Conservation (phyloP, 352 stramenopile genomes). For the Phytophthora multivora region DNA sequence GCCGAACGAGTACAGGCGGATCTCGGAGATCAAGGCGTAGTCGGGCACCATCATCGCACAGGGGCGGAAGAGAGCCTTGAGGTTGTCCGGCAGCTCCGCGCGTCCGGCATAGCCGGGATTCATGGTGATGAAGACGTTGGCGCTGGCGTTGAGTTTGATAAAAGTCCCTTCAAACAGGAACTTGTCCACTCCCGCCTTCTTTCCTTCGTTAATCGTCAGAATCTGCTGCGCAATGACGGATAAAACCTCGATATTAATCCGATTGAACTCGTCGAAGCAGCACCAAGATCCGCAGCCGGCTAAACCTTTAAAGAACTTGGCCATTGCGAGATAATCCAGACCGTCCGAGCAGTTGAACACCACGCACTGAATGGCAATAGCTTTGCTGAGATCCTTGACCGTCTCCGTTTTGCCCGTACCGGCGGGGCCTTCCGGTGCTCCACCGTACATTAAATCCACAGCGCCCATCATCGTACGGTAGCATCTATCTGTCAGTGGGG, state of each 20-base stretch:
- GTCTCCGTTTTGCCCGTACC: conserved; percentile 96
- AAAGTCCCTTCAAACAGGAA: conserved; percentile 95
- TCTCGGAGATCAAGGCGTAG: conserved; percentile 94
- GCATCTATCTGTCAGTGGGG: conserved; percentile 93
- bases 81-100: conserved; percentile 93
- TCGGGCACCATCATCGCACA: conserved; percentile 97
- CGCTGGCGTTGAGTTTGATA: conserved; percentile 92
- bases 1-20: conserved; percentile 93
- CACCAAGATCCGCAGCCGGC: conserved; percentile 92
- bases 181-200: conserved; percentile 88
- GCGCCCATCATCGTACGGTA: conserved; percentile 95
- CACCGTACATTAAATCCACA: conserved; percentile 94
- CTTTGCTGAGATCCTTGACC: conserved; percentile 95
- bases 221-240: conserved; percentile 96
- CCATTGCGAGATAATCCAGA: conserved; percentile 94
- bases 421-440: conserved; percentile 92
- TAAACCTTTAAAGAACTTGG: conserved; percentile 96
- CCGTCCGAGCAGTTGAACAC: conserved; percentile 95
- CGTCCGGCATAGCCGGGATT: conserved; percentile 96
- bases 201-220: conserved; percentile 92
- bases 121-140: conserved; percentile 96
- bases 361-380: conserved; percentile 95
- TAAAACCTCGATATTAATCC: conserved; percentile 95
- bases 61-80: conserved; percentile 94
- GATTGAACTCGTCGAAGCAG: conserved; percentile 96